These are phyloP conservation scores for Hyaloperonospora brassicae DNA, from an alignment of 352 stramenopile species.

Conservation along the genomic window DNA sequence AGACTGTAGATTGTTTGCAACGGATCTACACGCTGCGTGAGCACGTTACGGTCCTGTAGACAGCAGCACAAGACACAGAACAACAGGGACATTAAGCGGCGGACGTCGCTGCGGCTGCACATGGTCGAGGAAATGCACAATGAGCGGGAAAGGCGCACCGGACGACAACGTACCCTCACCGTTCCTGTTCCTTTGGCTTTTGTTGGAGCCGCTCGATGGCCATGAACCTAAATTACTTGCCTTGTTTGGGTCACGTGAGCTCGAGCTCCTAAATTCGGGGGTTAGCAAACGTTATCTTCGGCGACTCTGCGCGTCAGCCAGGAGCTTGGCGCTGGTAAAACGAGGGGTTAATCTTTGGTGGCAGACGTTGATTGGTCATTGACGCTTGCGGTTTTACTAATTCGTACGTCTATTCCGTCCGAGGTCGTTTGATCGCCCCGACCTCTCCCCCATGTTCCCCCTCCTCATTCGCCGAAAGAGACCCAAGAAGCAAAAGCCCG, in stretches of 20 bases:
- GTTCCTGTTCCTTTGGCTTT: slow-evolving; percentile 4
- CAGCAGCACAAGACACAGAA: slow-evolving; percentile 5
- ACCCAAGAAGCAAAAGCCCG: slow-evolving; percentile 19
- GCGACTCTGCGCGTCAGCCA: background rate
- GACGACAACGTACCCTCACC: slow-evolving; percentile 7
- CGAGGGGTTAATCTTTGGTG: slow-evolving; percentile 30
- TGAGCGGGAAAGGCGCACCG: background rate
- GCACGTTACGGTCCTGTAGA: slow-evolving; percentile 6
- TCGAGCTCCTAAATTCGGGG: slow-evolving; percentile 2
- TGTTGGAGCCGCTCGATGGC: slow-evolving; percentile 2
- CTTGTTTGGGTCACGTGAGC: slow-evolving; percentile 1
- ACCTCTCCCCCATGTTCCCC: slow-evolving; percentile 15
- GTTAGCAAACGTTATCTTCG: background rate
- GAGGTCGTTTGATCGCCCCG: slow-evolving; percentile 20
- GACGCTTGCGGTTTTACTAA: slow-evolving; percentile 19
- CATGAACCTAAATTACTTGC: slow-evolving; percentile 1
- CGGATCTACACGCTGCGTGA: slow-evolving; percentile 6
- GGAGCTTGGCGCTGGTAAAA: slow-evolving; percentile 20
- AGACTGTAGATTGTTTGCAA: slow-evolving; percentile 18
- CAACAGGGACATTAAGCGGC: background rate
- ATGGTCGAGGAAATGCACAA: slow-evolving; percentile 2
- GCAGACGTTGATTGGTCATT: slow-evolving; percentile 38
- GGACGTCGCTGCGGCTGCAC: background rate
- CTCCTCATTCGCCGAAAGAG: slow-evolving; percentile 51
- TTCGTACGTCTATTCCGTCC: slow-evolving; percentile 19